These are phyloP conservation scores for Pueraria montana DNA, from an alignment of 306 rosid genomes.

Conservation along the genomic window DNA sequence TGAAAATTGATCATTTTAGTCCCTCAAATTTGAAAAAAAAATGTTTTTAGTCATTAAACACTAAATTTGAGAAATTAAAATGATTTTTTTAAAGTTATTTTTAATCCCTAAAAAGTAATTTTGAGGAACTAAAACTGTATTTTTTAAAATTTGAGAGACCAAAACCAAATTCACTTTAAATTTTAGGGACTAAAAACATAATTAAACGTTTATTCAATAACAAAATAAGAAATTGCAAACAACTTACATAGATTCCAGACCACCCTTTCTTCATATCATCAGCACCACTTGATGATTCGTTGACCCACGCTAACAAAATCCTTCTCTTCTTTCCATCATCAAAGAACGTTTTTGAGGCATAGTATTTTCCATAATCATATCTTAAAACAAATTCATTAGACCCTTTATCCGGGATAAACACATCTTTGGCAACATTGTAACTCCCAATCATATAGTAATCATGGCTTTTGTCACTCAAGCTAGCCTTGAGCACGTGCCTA, in stretches of 20 bases:
- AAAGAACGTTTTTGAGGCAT: slow-evolving; percentile 89
- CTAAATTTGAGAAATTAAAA: no score
- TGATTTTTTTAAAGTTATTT: no score
- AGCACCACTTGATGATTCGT: slow-evolving; percentile 67
- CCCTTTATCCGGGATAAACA: slow-evolving; percentile 62
- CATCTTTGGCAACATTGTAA: slow-evolving; percentile 58
- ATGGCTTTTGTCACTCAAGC: slow-evolving; percentile 66
- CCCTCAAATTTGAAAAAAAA: no score
- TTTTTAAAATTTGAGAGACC: no score
- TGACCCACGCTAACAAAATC: slow-evolving; percentile 80
- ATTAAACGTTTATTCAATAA: neutral
- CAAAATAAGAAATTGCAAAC: neutral
- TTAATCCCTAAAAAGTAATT: no score
- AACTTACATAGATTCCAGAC: slow-evolving; percentile 83
- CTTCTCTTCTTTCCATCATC: slow-evolving; percentile 70
- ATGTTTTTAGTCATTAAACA: no score
- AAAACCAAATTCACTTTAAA: no score
- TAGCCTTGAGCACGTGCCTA: slow-evolving; percentile 32
- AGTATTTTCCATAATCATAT: slow-evolving; percentile 88
- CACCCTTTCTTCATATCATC: slow-evolving; percentile 80
- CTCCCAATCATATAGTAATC: slow-evolving; percentile 76
- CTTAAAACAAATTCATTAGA: slow-evolving; percentile 56
- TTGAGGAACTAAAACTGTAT: no score
- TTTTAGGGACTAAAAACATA: no score
- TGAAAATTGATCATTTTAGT: no score